Evolutionary conservation across 345 rosid species (phyloP), one percentile per base, ranked within the genome.

Genomic region (Arabis hirsuta): DNA sequence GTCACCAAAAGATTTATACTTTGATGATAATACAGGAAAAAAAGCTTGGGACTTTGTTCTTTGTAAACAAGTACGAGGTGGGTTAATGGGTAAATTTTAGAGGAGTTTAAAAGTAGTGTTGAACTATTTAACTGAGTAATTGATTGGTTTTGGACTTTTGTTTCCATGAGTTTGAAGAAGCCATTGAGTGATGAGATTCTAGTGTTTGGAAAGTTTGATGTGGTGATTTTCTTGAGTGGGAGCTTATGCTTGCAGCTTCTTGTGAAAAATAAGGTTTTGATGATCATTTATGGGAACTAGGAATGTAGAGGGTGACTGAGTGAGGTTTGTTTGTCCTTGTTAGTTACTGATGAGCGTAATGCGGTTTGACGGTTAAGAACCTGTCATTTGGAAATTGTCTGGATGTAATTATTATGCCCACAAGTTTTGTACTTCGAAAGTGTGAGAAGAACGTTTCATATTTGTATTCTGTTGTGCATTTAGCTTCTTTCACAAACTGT

Each of bases 21-120:
- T 62, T 36, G 64, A 24, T 74, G 57, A 45, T 44, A 52, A 12
- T 42, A 14, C 51, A 47, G 39, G 56, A 29, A 44, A 2, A 3
- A 62, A 31, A 42, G 38, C 27, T 36, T 26, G 12, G 26, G 50
- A 62, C 45, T 73, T 72, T 62, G 61, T 29, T 34, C 22, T 45
- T 39, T 38, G 43, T 65, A 24, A 24, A 24, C 2, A 32, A 11
- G 31, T 52, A 6, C 19, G 3, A 19, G 47, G 4, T 19, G 54
- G 24, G 44, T 16, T n/a, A 20, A 22, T 12, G 16, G 34, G 51
- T 22, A 43, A 42, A 13, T 24, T 12, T n/a, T n/a, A 47, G 58
- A 69, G 51, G 42, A 48, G 59, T 44, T 65, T 53, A 48, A 66
- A 55, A 67, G 47, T 58, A 58, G 38, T 27, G 44, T 39, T 56